phyloP scores from a whole-genome alignment of 148 eudicot species.

The Selenicereus undatus region DNA sequence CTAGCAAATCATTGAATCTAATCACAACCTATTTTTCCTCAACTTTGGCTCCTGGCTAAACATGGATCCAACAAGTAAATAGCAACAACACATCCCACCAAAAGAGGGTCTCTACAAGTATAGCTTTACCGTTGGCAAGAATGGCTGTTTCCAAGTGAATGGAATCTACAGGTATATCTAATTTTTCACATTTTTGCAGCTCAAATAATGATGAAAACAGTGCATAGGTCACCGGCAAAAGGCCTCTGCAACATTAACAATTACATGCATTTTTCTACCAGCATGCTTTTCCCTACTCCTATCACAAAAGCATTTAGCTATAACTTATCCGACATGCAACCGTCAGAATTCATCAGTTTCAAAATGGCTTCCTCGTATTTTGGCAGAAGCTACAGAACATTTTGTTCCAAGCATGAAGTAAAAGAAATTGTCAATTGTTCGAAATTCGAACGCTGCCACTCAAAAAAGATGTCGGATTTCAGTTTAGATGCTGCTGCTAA shows the following conservation, averaged over 20 bases:
- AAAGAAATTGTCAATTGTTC: neutral
- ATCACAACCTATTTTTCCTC: neutral
- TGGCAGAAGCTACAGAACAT: conserved; percentile 8
- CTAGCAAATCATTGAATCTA: neutral
- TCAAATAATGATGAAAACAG: too few relatives aligned
- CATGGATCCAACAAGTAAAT: neutral
- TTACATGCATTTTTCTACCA: conserved; percentile 4
- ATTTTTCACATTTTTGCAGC: neutral
- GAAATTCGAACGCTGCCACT: conserved; percentile 23
- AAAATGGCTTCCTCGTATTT: conserved; percentile 7
- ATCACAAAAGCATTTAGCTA: conserved; percentile 4
- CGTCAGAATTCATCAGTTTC: conserved; percentile 7
- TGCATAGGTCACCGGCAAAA: neutral
- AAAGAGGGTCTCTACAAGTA: too few relatives aligned
- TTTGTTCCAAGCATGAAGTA: conserved; percentile 2
- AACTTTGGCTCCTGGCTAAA: neutral
- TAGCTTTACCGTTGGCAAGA: neutral
- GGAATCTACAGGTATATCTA: neutral
- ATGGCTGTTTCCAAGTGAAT: neutral
- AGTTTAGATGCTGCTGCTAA: neutral
- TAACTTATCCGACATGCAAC: conserved; percentile 13
- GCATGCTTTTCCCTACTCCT: conserved; percentile 9
- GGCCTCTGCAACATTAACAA: neutral
- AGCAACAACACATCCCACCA: too few relatives aligned
- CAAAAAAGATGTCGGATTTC: neutral